These are phyloP conservation scores for Aspergillus quadrilineatus DNA, from an alignment of 2,329 filamentous ascomycete genomes.

Conservation along the genomic window DNA sequence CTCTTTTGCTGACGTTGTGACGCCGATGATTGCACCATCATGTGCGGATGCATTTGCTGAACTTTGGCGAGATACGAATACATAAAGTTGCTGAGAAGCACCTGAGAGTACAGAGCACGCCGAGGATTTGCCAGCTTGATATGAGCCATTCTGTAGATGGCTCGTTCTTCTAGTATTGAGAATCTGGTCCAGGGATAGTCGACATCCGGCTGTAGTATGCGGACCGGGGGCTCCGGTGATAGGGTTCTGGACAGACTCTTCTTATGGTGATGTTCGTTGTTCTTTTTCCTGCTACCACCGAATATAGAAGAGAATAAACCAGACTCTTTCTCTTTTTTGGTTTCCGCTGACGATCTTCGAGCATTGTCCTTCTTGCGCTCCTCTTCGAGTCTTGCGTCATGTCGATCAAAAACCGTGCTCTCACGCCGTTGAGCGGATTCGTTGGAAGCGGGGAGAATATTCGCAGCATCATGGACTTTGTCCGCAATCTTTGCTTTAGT, in stretches of 20 bases:
- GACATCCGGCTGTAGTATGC: slow-evolving; percentile 76
- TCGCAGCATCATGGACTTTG: slow-evolving; percentile 69
- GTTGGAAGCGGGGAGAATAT: slow-evolving; percentile 82
- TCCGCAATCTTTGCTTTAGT: slow-evolving; percentile 54
- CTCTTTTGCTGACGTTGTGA: slow-evolving; percentile 61
- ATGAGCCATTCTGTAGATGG: slow-evolving; percentile 97
- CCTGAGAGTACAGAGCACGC: slow-evolving; percentile 87
- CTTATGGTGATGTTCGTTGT: slow-evolving; percentile 61
- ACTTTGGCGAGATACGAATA: slow-evolving; percentile 98
- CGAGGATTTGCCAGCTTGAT: slow-evolving; percentile 98
- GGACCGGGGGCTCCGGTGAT: slow-evolving; percentile 76
- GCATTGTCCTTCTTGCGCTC: slow-evolving; percentile 74
- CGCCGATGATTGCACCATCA: slow-evolving; percentile 79
- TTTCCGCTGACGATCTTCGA: slow-evolving; percentile 65
- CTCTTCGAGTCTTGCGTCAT: slow-evolving; percentile 68
- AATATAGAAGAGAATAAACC: slow-evolving; percentile 93
- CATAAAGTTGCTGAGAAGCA: slow-evolving; percentile 98
- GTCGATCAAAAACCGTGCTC: slow-evolving; percentile 78
- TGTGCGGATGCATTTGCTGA: slow-evolving; percentile 96
- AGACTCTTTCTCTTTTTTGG: slow-evolving; percentile 83
- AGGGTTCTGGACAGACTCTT: slow-evolving; percentile 71
- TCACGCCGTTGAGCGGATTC: slow-evolving; percentile 68
- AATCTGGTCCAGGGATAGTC: slow-evolving; percentile 97
- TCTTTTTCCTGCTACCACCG: slow-evolving; percentile 83
- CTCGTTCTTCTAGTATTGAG: slow-evolving; percentile 89